Conservation (phyloP, 2,329 filamentous ascomycete species). For the Sarocladium kiliense region DNA sequence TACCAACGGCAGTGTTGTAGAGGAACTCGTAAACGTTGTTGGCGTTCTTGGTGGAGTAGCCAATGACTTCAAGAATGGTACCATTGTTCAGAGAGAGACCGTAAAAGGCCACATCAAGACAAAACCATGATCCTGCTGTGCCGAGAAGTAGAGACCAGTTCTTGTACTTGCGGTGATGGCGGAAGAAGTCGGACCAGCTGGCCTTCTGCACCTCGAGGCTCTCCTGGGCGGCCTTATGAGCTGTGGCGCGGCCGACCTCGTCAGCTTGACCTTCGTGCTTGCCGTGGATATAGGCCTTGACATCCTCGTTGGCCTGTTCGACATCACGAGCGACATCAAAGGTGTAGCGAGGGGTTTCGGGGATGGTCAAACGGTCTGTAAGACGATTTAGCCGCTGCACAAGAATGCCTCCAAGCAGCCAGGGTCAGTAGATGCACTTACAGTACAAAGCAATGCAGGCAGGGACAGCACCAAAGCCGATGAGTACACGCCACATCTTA, state of each 20-base stretch:
- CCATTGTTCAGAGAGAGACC: slow-evolving; percentile 73
- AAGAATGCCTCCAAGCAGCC: background rate
- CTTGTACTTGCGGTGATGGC: slow-evolving; percentile 66
- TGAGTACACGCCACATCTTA: slow-evolving; percentile 51
- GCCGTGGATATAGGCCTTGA: slow-evolving; percentile 68
- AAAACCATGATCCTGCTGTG: slow-evolving; percentile 83
- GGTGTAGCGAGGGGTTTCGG: slow-evolving; percentile 83
- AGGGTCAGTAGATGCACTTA: slow-evolving; percentile 16
- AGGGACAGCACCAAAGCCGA: slow-evolving; percentile 49
- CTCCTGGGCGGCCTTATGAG: slow-evolving; percentile 46
- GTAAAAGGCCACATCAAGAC: slow-evolving; percentile 59
- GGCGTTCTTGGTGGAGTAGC: slow-evolving; percentile 49
- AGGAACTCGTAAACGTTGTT: slow-evolving; percentile 62
- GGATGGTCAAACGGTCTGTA: slow-evolving; percentile 65
- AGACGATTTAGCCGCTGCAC: background rate
- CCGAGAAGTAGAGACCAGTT: slow-evolving; percentile 68
- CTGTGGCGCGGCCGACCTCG: slow-evolving; percentile 57
- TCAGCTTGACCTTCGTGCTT: slow-evolving; percentile 59
- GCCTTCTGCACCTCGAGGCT: slow-evolving; percentile 63
- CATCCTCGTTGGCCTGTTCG: slow-evolving; percentile 67
- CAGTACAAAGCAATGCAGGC: slow-evolving; percentile 78
- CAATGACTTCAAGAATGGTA: slow-evolving; percentile 65
- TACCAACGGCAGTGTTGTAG: slow-evolving; percentile 71
- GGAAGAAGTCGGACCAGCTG: slow-evolving; percentile 64
- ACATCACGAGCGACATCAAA: slow-evolving; percentile 75